A percentile compares a stretch with the other conserved stretches of the same genome.
Evolutionary conservation across 768 basidiomycete genomes (phyloP).

Genomic region (Lentinula guzmanii): DNA sequence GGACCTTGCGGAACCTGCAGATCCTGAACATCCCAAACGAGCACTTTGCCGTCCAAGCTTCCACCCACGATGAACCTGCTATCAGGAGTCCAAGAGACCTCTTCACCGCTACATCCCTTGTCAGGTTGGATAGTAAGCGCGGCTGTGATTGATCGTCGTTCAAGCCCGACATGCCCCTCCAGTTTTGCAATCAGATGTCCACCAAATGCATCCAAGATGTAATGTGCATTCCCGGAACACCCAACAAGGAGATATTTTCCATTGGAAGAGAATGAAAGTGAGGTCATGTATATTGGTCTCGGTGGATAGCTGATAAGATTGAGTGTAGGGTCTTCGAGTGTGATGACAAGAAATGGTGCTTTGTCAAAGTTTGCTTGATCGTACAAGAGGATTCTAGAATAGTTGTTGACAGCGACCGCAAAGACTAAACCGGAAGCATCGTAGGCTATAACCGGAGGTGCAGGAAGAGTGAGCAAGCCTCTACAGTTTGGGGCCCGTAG

Average conservation of each 20-base stretch:
- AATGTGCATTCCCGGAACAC: constrained; percentile 89
- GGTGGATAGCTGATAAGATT: constrained; percentile 77
- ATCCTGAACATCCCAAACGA: constrained; percentile 80
- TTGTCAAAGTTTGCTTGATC: constrained; percentile 86
- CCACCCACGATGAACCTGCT: constrained; percentile 87
- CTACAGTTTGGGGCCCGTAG: constrained; percentile 73
- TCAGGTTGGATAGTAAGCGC: constrained; percentile 57
- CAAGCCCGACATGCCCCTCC: constrained; percentile 79
- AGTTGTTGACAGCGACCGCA: constrained; percentile 79
- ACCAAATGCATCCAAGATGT: constrained; percentile 87
- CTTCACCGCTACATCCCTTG: constrained; percentile 86
- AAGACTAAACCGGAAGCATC: constrained; percentile 80
- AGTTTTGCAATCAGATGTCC: constrained; percentile 80
- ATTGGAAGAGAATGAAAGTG: constrained; percentile 83
- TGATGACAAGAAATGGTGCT: constrained; percentile 81
- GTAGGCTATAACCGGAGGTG: constrained; percentile 76
- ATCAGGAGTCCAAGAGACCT: constrained; percentile 92
- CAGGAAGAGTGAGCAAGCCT: constrained; percentile 71
- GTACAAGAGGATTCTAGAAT: constrained; percentile 78
- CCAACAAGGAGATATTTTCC: constrained; percentile 89
- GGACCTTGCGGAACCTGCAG: constrained; percentile 46
- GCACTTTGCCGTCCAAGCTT: constrained; percentile 77
- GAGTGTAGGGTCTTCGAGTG: constrained; percentile 77
- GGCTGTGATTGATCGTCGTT: constrained; percentile 51
- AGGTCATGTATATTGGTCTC: constrained; percentile 86